Evolutionary conservation across 2,329 filamentous ascomycete genomes (phyloP).

Genomic region (Calonectria pseudoreteaudii): DNA sequence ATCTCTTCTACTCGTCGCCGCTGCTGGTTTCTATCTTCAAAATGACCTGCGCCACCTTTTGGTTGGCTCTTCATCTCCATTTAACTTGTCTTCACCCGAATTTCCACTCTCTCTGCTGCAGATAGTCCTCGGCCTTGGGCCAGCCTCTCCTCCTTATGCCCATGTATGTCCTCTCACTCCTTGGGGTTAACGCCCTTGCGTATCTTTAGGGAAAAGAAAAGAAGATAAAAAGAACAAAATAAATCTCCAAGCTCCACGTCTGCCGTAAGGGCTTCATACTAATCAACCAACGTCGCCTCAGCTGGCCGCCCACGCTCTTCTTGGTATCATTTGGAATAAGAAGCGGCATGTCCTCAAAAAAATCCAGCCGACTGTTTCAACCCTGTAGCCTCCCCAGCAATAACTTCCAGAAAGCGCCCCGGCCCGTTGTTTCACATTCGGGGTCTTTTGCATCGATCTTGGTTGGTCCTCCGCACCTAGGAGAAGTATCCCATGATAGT

Average conservation of each 20-base stretch:
- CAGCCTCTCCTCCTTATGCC: neutral
- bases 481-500: constrained; percentile 84
- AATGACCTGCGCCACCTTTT: constrained; percentile 12
- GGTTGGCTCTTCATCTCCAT: neutral
- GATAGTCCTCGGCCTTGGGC: neutral
- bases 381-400: constrained; percentile 27
- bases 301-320: constrained; percentile 27
- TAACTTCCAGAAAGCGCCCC: constrained; percentile 20
- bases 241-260: constrained; percentile 29
- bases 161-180: constrained; percentile 6
- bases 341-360: constrained; percentile 35
- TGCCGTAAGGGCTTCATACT: constrained; percentile 24
- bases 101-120: neutral
- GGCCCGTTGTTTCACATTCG: constrained; percentile 8
- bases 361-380: constrained; percentile 24
- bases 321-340: constrained; percentile 42
- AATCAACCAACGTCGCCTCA: constrained; percentile 23
- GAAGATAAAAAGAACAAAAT: constrained; percentile 15
- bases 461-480: constrained; percentile 51
- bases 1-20: constrained; percentile 27
- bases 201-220: constrained; percentile 19
- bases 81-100: neutral
- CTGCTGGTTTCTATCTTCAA: constrained; percentile 20
- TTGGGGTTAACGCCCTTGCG: constrained; percentile 6
- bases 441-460: constrained; percentile 17